Conservation (phyloP, 495 filamentous ascomycete species). For the Schizothecium vesticola region DNA sequence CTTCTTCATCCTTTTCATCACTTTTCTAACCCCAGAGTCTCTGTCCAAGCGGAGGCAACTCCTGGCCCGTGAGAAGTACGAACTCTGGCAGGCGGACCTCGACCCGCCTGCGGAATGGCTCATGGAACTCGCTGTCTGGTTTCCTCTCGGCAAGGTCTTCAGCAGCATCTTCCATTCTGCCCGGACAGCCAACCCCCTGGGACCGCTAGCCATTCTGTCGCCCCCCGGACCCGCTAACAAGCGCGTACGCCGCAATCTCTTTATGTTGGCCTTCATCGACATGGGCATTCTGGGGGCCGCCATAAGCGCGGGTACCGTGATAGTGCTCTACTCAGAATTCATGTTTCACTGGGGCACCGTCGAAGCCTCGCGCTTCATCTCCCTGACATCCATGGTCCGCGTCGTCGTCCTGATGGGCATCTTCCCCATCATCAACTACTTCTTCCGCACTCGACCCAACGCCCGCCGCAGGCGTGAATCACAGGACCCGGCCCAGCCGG, state of each 20-base stretch:
- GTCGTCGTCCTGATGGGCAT: conserved; percentile 68
- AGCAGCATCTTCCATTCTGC: conserved; percentile 16
- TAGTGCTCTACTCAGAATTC: conserved; percentile 72
- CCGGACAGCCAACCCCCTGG: conserved; percentile 53
- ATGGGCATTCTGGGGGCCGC: conserved; percentile 71
- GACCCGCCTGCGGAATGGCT: conserved; percentile 12
- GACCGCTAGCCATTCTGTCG: conserved; percentile 70
- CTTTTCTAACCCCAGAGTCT: conserved; percentile 75
- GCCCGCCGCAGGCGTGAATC: conserved; percentile 29
- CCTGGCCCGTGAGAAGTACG: conserved; percentile 62
- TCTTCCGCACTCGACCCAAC: conserved; percentile 53
- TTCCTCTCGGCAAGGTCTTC: conserved; percentile 19
- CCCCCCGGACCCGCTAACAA: conserved; percentile 60
- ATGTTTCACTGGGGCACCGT: conserved; percentile 77
- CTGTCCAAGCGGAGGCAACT: conserved; percentile 62
- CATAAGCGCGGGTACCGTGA: conserved; percentile 71
- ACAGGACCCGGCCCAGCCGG: conserved; percentile 23
- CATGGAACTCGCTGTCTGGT: not conserved
- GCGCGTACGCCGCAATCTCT: conserved; percentile 67
- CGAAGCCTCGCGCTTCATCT: conserved; percentile 72
- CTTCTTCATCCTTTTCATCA: conserved; percentile 62
- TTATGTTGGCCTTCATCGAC: conserved; percentile 75
- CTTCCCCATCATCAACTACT: conserved; percentile 63
- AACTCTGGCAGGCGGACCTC: conserved; percentile 20
- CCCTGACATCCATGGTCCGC: conserved; percentile 65